Evolutionary conservation across 2,329 filamentous ascomycete species (phyloP).

Genomic region (Ceratocystis albifundus): DNA sequence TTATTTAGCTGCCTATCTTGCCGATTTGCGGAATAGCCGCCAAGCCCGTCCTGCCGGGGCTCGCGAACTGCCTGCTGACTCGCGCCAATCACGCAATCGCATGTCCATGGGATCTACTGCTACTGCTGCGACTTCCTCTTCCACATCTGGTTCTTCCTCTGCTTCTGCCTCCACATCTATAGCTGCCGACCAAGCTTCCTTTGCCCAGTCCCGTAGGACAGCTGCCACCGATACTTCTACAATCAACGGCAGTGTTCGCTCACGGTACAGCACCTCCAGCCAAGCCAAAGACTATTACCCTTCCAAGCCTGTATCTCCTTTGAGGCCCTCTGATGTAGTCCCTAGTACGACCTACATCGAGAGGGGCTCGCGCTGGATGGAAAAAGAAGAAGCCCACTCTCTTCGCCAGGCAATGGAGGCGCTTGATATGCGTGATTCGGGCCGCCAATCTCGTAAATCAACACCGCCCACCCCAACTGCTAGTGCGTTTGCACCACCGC

Average conservation of each 20-base stretch:
- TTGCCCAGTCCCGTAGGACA: constrained; percentile 17
- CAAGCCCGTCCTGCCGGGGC: constrained; percentile 58
- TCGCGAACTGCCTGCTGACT: constrained; percentile 34
- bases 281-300: constrained; percentile 44
- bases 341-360: constrained; percentile 61
- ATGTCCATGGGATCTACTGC: constrained; percentile 21
- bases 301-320: constrained; percentile 32
- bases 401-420: constrained; percentile 62
- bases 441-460: constrained; percentile 23
- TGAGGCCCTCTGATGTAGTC: constrained; percentile 50
- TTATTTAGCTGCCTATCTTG: constrained; percentile 54
- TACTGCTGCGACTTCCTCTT: constrained; percentile 14
- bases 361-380: constrained; percentile 64
- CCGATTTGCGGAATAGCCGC: constrained; percentile 57
- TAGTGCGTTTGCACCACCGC: constrained; percentile 20
- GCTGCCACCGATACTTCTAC: constrained; percentile 20
- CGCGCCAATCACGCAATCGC: constrained; percentile 27
- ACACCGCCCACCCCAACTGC: constrained; percentile 11
- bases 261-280: constrained; percentile 39
- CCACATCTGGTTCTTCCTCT: constrained; percentile 17
- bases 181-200: constrained; percentile 19
- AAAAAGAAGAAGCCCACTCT: constrained; percentile 63
- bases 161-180: constrained; percentile 13
- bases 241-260: constrained; percentile 34
- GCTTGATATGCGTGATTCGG: constrained; percentile 46